Conservation (phyloP, 2,329 filamentous ascomycete genomes). For the Colletotrichum tamarilloi region DNA sequence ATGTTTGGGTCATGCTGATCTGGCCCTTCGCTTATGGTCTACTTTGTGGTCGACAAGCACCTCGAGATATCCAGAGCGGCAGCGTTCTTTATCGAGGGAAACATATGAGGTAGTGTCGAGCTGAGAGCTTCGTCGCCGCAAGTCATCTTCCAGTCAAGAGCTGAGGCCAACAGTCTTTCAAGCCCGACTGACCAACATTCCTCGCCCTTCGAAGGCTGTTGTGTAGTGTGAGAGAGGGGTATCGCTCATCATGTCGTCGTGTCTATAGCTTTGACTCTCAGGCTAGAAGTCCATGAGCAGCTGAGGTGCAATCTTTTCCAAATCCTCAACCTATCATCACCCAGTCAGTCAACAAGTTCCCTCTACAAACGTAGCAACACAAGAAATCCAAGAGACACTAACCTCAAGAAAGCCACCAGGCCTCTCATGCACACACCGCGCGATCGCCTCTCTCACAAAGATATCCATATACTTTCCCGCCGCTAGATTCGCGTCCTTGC, state of each 20-base stretch:
- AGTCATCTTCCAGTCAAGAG: neutral
- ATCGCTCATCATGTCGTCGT: neutral
- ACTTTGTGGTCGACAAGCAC: neutral
- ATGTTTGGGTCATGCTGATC: neutral
- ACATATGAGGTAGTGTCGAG: neutral
- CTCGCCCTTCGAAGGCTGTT: too few species aligned
- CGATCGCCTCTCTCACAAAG: constrained; percentile 90
- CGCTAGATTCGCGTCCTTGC: constrained; percentile 80
- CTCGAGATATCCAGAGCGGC: neutral
- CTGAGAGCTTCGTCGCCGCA: too few species aligned
- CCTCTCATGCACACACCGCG: constrained; percentile 79
- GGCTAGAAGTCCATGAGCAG: constrained; percentile 83
- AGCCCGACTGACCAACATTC: neutral
- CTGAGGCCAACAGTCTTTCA: too few species aligned
- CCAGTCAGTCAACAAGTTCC: constrained; percentile 28
- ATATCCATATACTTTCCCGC: constrained; percentile 89
- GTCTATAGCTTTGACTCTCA: too few species aligned
- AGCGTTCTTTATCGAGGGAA: neutral
- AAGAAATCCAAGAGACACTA: constrained; percentile 42
- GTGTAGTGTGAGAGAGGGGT: neutral
- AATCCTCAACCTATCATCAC: constrained; percentile 76
- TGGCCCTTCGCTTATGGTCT: neutral
- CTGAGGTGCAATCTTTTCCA: constrained; percentile 89
- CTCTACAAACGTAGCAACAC: neutral
- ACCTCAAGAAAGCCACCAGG: constrained; percentile 80